Evolutionary conservation across 495 filamentous ascomycete species (phyloP).

Genomic region (Neurospora sp.): DNA sequence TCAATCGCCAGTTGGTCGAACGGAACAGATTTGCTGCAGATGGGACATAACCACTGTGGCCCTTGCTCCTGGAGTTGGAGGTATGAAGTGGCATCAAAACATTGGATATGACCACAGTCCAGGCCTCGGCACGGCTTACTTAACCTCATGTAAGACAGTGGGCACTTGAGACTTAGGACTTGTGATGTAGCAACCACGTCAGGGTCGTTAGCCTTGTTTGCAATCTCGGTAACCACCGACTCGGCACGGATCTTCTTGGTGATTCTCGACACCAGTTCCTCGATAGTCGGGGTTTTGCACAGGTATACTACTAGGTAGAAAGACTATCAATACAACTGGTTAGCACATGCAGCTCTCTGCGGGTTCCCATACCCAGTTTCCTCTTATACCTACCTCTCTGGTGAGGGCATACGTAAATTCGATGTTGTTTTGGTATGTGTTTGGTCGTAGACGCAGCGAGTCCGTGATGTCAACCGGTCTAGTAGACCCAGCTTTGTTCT

Average conservation of each 20-base stretch:
- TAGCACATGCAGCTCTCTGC: neutral
- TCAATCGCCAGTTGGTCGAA: conserved; percentile 81
- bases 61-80: conserved; percentile 91
- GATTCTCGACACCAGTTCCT: conserved; percentile 60
- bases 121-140: conserved; percentile 68
- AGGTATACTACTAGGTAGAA: conserved; percentile 66
- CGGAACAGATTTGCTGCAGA: conserved; percentile 73
- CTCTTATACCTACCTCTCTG: conserved; percentile 49
- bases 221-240: conserved; percentile 73
- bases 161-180: conserved; percentile 85
- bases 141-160: conserved; percentile 75
- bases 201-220: conserved; percentile 68
- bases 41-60: conserved; percentile 87
- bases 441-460: conserved; percentile 53
- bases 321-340: conserved; percentile 41
- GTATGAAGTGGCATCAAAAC: conserved; percentile 91
- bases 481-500: conserved; percentile 91
- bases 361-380: neutral
- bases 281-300: conserved; percentile 60
- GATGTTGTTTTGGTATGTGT: conserved; percentile 63
- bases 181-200: conserved; percentile 83
- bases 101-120: conserved; percentile 80
- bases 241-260: conserved; percentile 69
- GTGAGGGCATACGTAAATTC: conserved; percentile 89
- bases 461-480: conserved; percentile 83